Percentiles rank a stretch among this genome's conserved stretches.
phyloP scores from a whole-genome alignment of 2,329 filamentous ascomycete species.

The Periconia sp. region DNA sequence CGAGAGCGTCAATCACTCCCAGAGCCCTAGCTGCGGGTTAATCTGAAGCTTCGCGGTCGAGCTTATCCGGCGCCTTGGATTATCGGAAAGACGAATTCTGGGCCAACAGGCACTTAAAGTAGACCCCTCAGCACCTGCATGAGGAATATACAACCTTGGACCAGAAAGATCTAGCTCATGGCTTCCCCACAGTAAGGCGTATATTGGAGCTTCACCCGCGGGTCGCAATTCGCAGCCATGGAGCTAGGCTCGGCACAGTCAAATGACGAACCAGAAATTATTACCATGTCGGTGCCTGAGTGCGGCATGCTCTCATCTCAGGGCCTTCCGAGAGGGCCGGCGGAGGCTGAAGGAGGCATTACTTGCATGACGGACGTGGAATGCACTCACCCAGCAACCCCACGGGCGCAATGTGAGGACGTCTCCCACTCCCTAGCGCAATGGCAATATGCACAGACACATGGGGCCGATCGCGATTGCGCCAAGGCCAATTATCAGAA shows the following conservation, averaged over 20 bases:
- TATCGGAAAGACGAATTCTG: slow-evolving; percentile 4
- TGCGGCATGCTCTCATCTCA: too few relatives aligned
- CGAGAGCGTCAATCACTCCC: background rate
- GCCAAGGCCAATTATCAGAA: slow-evolving; percentile 23
- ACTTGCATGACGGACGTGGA: slow-evolving; percentile 30
- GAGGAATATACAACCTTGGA: background rate
- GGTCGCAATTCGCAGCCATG: slow-evolving; percentile 11
- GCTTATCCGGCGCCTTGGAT: slow-evolving; percentile 19
- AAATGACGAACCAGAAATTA: background rate
- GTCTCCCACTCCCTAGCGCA: slow-evolving; percentile 22
- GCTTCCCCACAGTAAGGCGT: slow-evolving; percentile 8
- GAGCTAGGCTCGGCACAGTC: background rate
- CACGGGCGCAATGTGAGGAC: slow-evolving; percentile 1
- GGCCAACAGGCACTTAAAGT: slow-evolving; percentile 1
- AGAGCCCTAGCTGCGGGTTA: slow-evolving; percentile 9
- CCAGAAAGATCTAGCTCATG: slow-evolving; percentile 10
- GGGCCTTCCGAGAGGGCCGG: too few relatives aligned
- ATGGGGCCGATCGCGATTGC: slow-evolving; percentile 35
- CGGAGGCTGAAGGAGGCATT: slow-evolving; percentile 23
- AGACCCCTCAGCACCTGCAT: slow-evolving; percentile 4
- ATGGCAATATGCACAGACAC: slow-evolving; percentile 29
- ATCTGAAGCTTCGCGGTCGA: slow-evolving; percentile 18
- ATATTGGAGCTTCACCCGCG: slow-evolving; percentile 13
- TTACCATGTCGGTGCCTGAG: too few relatives aligned
- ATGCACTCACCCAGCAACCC: background rate